Evolutionary conservation across 2,329 filamentous ascomycete genomes (phyloP), one percentile per base, ranked within the genome.

Genomic region (Arthroderma uncinatum): DNA sequence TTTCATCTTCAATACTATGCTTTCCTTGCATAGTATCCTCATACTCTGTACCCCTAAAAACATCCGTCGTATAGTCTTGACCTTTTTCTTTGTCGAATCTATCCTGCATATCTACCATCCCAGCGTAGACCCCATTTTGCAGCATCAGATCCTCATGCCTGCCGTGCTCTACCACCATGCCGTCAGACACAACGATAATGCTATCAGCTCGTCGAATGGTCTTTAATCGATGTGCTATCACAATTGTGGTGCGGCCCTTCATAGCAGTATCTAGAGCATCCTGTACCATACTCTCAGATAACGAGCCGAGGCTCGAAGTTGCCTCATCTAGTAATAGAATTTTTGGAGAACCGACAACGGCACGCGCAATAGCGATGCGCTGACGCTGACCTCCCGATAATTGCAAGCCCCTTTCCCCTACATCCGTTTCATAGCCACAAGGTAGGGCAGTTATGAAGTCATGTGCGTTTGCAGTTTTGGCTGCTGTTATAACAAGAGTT

Each of bases 361-460:
- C 87, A 62, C 87, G 77, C 2, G 88, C 87, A 68, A 93, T 92
- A 8, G 88, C 94, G 89, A 98, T 97, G 58, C 93, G 85, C 72
- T 97, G 93, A 73, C 19, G n/a, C 37, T 40, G 37, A 5, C 37
- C 37, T 9, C 37, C 76, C 0, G 37, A 40, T 14, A 40, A 16
- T 16, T 16, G 37, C 19, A 40, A 7, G 5, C 37, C 37, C 19
- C 37, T 14, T 40, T 40, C 37, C 97, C 89, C 89, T n/a, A 94
- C 87, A 62, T 89, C 82, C 0, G 89, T 94, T 62, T 90, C 79
- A 64, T 94, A 94, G 7, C 85, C 85, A 61, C 93, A 82, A 0
- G 88, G 87, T 0, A 94, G 78, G 10, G 77, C 70, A 2, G 76
- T 79, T 59, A 94, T 83, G 69, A 94, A 94, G 61, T 89, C 86